These are phyloP conservation scores for Chloranthus sessilifolius DNA, from an alignment of 164 flowering plant genomes.

Conservation along the genomic window DNA sequence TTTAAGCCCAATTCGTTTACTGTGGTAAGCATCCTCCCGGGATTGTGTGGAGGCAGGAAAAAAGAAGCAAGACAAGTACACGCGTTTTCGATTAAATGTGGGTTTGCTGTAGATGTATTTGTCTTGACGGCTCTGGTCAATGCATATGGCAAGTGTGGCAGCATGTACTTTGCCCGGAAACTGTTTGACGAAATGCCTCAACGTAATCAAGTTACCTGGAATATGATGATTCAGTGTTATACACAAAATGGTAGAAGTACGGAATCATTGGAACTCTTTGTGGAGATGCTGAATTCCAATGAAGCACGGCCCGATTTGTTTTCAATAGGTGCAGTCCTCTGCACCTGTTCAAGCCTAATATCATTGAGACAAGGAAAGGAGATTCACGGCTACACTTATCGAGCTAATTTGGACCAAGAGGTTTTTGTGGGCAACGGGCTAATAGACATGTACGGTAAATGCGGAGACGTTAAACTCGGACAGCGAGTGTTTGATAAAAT, in stretches of 20 bases:
- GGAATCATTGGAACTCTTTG: constrained; percentile 8
- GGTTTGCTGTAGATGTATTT: constrained; percentile 11
- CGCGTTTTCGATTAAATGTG: constrained; percentile 10
- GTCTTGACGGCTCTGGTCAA: constrained; percentile 11
- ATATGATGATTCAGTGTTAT: constrained; percentile 8
- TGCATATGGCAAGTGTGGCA: constrained; percentile 13
- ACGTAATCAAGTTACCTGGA: constrained; percentile 14
- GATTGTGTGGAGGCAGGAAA: neutral
- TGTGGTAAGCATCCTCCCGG: constrained; percentile 10
- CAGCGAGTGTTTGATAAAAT: constrained; percentile 8
- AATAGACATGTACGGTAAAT: constrained; percentile 18
- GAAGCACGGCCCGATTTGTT: constrained; percentile 10
- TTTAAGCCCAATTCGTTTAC: constrained; percentile 14
- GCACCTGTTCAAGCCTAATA: constrained; percentile 6
- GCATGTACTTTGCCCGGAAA: neutral
- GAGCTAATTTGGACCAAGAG: neutral
- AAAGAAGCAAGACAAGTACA: constrained; percentile 7
- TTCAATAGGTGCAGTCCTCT: constrained; percentile 9
- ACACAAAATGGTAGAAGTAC: constrained; percentile 6
- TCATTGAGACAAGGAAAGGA: constrained; percentile 10
- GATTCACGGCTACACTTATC: constrained; percentile 12
- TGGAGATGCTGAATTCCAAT: constrained; percentile 6
- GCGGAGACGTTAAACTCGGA: constrained; percentile 6
- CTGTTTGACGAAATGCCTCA: constrained; percentile 10
- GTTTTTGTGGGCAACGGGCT: constrained; percentile 10